Conservation (phyloP, 352 stramenopile species). For the Peronospora farinosa region DNA sequence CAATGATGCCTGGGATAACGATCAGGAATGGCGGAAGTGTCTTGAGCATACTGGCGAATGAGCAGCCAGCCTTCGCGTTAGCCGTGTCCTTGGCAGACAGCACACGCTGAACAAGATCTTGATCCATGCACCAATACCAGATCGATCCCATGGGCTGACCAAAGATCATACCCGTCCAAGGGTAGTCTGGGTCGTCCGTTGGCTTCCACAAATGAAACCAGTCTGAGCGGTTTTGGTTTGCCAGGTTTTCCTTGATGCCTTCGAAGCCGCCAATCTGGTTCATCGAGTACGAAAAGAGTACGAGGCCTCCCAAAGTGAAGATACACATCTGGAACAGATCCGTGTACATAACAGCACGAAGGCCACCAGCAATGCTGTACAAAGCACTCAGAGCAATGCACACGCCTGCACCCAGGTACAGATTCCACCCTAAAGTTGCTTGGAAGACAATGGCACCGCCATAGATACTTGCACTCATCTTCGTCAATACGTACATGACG, state of each 20-base stretch:
- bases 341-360: slow-evolving; percentile 67
- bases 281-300: slow-evolving; percentile 48
- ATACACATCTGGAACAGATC: slow-evolving; percentile 67
- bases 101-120: slow-evolving; percentile 60
- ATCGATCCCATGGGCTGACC: slow-evolving; percentile 52
- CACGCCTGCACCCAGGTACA: slow-evolving; percentile 43
- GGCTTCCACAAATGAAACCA: slow-evolving; percentile 57
- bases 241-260: slow-evolving; percentile 45
- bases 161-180: slow-evolving; percentile 67
- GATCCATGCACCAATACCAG: slow-evolving; percentile 76
- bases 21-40: slow-evolving; percentile 63
- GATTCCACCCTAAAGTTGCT: slow-evolving; percentile 51
- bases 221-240: slow-evolving; percentile 31
- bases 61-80: slow-evolving; percentile 49
- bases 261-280: slow-evolving; percentile 51
- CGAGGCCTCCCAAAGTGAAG: slow-evolving; percentile 50
- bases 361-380: slow-evolving; percentile 54
- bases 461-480: slow-evolving; percentile 64
- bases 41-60: slow-evolving; percentile 55
- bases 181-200: slow-evolving; percentile 47
- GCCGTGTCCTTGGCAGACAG: slow-evolving; percentile 63
- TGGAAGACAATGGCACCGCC: slow-evolving; percentile 57
- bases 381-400: slow-evolving; percentile 49
- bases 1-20: slow-evolving; percentile 58
- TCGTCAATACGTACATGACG: slow-evolving; percentile 66